These are phyloP conservation scores for Neofusicoccum parvum DNA, from an alignment of 2,329 filamentous ascomycete species.

Conservation along the genomic window DNA sequence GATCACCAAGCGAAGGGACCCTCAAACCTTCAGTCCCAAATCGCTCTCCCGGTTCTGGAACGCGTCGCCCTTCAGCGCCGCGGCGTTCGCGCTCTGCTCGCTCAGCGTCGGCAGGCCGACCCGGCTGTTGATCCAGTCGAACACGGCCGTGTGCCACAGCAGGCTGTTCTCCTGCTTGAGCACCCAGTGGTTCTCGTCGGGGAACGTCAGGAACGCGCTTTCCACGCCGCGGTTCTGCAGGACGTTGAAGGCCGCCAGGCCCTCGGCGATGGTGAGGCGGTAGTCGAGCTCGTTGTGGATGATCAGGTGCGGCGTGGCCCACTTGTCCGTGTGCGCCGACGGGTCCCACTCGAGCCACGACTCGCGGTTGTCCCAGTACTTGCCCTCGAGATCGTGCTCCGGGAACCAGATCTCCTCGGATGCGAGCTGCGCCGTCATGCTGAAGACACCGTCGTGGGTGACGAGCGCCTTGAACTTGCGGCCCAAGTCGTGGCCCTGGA, in stretches of 20 bases:
- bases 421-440: conserved; percentile 53
- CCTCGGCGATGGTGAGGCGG: conserved; percentile 81
- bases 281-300: conserved; percentile 93
- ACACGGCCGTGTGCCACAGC: conserved; percentile 84
- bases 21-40: conserved; percentile 9
- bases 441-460: conserved; percentile 85
- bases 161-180: conserved; percentile 88
- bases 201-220: conserved; percentile 78
- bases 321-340: conserved; percentile 61
- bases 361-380: conserved; percentile 42
- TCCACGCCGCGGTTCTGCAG: conserved; percentile 74
- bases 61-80: conserved; percentile 9
- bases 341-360: conserved; percentile 63
- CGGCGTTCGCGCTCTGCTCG: conserved; percentile 26
- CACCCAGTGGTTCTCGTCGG: conserved; percentile 77
- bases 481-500: conserved; percentile 82
- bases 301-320: conserved; percentile 84
- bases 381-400: conserved; percentile 46
- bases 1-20: background rate
- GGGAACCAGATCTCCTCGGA: conserved; percentile 57
- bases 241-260: conserved; percentile 81
- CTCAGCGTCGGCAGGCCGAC: conserved; percentile 53
- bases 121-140: conserved; percentile 72
- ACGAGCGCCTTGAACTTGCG: conserved; percentile 86
- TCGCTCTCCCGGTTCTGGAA: conserved; percentile 15